These are phyloP conservation scores for Copromyces sp. DNA, from an alignment of 495 filamentous ascomycete species.

Conservation along the genomic window DNA sequence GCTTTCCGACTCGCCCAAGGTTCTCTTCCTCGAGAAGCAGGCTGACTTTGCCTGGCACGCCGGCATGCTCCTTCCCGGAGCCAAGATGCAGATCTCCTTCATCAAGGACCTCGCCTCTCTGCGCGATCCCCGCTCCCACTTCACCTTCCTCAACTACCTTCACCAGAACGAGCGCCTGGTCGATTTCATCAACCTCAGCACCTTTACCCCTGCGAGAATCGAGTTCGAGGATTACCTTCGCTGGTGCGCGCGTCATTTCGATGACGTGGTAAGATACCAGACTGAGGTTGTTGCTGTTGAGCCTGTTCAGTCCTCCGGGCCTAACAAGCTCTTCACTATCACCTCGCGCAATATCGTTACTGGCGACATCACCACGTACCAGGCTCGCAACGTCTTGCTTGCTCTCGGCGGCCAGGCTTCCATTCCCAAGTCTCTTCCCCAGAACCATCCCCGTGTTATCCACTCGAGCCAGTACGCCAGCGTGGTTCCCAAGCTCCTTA, in stretches of 20 bases:
- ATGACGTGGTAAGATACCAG: conserved; percentile 65
- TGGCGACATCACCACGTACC: conserved; percentile 24
- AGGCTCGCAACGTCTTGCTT: conserved; percentile 73
- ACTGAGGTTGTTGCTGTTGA: conserved; percentile 61
- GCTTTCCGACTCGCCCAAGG: conserved; percentile 44
- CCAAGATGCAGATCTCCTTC: conserved; percentile 97
- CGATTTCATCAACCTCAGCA: conserved; percentile 80
- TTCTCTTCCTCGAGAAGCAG: conserved; percentile 82
- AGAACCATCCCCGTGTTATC: conserved; percentile 54
- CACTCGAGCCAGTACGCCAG: conserved; percentile 86
- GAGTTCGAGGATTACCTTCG: conserved; percentile 94
- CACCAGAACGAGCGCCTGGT: conserved; percentile 68
- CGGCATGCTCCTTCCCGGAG: conserved; percentile 87
- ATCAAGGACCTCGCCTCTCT: conserved; percentile 91
- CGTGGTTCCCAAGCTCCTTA: conserved; percentile 47
- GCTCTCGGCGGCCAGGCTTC: conserved; percentile 74
- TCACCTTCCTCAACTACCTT: conserved; percentile 94
- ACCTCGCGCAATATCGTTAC: conserved; percentile 27
- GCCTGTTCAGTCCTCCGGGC: conserved; percentile 33
- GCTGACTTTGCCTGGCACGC: conserved; percentile 79
- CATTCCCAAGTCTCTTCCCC: conserved; percentile 58
- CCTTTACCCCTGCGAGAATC: conserved; percentile 73
- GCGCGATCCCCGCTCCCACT: conserved; percentile 76
- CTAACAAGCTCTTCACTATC: conserved; percentile 41
- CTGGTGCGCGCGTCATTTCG: conserved; percentile 81